Conservation (phyloP, 805 yeast species). For the Pichia heedii region DNA sequence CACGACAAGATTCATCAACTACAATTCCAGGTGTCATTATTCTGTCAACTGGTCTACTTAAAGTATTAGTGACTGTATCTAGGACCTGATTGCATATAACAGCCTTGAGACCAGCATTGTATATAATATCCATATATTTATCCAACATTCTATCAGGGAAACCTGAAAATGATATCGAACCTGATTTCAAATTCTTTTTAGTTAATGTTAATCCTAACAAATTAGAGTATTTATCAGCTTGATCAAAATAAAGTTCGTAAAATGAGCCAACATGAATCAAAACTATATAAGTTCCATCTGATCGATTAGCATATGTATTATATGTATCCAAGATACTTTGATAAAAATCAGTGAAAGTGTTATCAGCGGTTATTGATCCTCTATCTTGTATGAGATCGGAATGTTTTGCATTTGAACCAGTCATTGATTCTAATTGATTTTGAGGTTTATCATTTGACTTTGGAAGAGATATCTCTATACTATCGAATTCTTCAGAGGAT, state of each 20-base stretch:
- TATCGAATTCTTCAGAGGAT: neutral
- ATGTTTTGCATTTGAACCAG: too few species aligned
- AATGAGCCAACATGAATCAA: constrained; percentile 80
- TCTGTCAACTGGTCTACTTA: constrained; percentile 65
- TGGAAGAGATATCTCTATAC: neutral
- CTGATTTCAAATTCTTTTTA: constrained; percentile 35
- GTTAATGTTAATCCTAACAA: constrained; percentile 67
- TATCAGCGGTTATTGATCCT: constrained; percentile 9
- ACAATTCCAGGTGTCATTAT: constrained; percentile 90
- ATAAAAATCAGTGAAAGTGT: constrained; percentile 21
- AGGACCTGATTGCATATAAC: constrained; percentile 70
- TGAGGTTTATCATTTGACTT: neutral
- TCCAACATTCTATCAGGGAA: constrained; percentile 70
- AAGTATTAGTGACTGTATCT: constrained; percentile 24
- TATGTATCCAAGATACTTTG: constrained; percentile 22
- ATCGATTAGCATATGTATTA: constrained; percentile 16
- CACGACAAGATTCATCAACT: constrained; percentile 76
- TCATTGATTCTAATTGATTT: too few species aligned
- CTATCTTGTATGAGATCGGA: constrained; percentile 2
- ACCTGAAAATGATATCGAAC: constrained; percentile 76
- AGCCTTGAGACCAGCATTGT: constrained; percentile 60
- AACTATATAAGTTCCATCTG: constrained; percentile 37
- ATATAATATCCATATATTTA: constrained; percentile 64
- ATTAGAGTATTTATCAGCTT: constrained; percentile 68
- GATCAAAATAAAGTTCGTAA: constrained; percentile 82